phyloP scores from a whole-genome alignment of 2,329 filamentous ascomycete genomes.

The Neurospora sp. region DNA sequence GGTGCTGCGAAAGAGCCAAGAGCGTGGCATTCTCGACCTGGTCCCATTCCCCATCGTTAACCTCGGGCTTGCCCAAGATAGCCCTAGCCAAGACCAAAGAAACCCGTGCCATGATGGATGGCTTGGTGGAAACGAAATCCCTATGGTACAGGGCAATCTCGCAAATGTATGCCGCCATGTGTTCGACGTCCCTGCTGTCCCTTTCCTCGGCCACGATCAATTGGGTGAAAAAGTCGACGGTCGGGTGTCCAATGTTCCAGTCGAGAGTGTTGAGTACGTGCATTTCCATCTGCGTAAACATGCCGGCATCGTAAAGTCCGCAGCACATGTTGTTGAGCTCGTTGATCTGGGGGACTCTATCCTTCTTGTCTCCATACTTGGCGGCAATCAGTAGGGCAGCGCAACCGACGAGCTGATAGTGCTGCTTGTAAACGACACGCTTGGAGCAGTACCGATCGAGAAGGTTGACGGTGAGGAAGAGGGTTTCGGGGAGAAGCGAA shows the following conservation, averaged over 20 bases:
- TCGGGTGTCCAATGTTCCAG: conserved; percentile 93
- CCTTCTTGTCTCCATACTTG: conserved; percentile 98
- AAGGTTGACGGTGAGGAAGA: conserved; percentile 93
- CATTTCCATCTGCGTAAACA: conserved; percentile 99
- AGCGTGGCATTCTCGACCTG: conserved; percentile 59
- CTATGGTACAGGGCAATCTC: conserved; percentile 95
- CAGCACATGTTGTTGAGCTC: conserved; percentile 99
- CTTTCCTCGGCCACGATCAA: conserved; percentile 72
- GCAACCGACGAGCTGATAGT: conserved; percentile 96
- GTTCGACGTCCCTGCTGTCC: conserved; percentile 77
- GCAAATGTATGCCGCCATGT: conserved; percentile 88
- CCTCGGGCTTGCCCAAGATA: conserved; percentile 71
- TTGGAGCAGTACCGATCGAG: conserved; percentile 97
- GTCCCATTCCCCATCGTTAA: conserved; percentile 67
- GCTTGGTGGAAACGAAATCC: conserved; percentile 88
- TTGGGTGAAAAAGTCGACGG: conserved; percentile 87
- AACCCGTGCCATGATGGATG: conserved; percentile 81
- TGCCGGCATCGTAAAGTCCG: conserved; percentile 93
- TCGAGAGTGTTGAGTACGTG: conserved; percentile 95
- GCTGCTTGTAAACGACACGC: conserved; percentile 95
- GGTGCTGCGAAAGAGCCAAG: conserved; percentile 47
- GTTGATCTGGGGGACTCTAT: conserved; percentile 92
- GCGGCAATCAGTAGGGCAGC: conserved; percentile 91
- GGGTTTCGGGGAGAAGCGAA: conserved; percentile 82
- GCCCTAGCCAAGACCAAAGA: conserved; percentile 79